Percentiles rank a stretch among this genome's conserved stretches.
Evolutionary conservation across 805 yeast species (phyloP).

Genomic region (Jamesozyma piceae): DNA sequence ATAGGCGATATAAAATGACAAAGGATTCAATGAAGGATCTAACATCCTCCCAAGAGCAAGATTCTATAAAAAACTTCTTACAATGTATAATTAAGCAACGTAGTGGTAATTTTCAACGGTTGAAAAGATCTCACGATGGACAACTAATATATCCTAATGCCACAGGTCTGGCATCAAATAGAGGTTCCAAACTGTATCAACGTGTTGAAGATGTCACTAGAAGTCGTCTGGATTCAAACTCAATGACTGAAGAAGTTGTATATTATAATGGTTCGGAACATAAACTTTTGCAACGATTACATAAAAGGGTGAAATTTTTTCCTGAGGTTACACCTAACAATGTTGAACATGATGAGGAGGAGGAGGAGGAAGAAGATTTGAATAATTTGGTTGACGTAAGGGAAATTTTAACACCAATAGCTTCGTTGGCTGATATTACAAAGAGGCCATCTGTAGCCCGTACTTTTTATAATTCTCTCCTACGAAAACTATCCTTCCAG

Average conservation of each 20-base stretch:
- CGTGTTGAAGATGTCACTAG: slow-evolving; percentile 41
- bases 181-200: slow-evolving; percentile 50
- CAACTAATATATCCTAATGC: slow-evolving; percentile 17
- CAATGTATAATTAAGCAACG: slow-evolving; percentile 25
- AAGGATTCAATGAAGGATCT: neutral
- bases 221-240: slow-evolving; percentile 31
- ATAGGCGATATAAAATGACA: neutral
- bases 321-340: slow-evolving; percentile 4
- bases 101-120: slow-evolving; percentile 28
- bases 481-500: slow-evolving; percentile 56
- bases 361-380: slow-evolving; percentile 35
- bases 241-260: slow-evolving; percentile 25
- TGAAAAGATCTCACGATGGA: slow-evolving; percentile 25
- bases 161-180: slow-evolving; percentile 36
- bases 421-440: slow-evolving; percentile 70
- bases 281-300: slow-evolving; percentile 21
- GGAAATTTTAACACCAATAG: slow-evolving; percentile 63
- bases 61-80: slow-evolving; percentile 17
- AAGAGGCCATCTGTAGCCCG: slow-evolving; percentile 58
- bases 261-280: slow-evolving; percentile 32
- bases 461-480: slow-evolving; percentile 51
- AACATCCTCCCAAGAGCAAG: slow-evolving; percentile 7
- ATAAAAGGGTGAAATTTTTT: slow-evolving; percentile 23
- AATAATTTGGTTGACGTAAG: slow-evolving; percentile 44
- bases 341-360: slow-evolving; percentile 26